Base-by-base conservation (phyloP, 129 eudicot species). In the Tagetes erecta region DNA sequence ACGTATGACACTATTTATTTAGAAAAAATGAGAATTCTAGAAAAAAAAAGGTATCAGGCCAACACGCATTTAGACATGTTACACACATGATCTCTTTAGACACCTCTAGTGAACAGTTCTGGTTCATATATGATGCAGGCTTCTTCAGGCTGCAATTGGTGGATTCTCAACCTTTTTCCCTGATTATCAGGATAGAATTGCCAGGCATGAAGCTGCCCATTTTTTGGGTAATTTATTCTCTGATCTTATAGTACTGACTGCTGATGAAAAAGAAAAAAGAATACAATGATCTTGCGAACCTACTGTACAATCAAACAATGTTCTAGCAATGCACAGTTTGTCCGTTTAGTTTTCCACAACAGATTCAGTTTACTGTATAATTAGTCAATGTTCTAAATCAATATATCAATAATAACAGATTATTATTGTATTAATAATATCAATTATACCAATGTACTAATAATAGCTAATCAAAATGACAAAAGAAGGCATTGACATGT, bases 171-270 rank as follows among this genome's bases (percentile, higher is more conserved):
- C 89, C 14, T 83, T 88, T 71, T 91, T 91, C 66, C 96, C 97
- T 64, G 99, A 94, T 84, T 91, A 91, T 79, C 91, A 94, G 76
- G 99, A 94, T 45, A 85, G 97, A 85, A 88, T 94, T 68, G 89
- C 96, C 78, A 83, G 96, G 74, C 99, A 94, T 82, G 99, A 94
- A 88, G 97, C 99, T 63, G 99, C 99, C 75, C 99, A 91, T 53
- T 94, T 94, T 78, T 75, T 94, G 76, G 93, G 99, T 94, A 79
- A 71, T 64, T 34, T 57, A 44, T 83, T 66, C 58, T 71, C 50
- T 3, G 45, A 35, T 39, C 72, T 80, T 2, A 64, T 14, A 47
- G 52, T 67, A 58, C 42, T 49, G 66, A 64, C 57, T 60, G 44
- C 41, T 3, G n/a, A 70, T 13, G n/a, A 63, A 9, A 34, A 31